Base-by-base conservation (phyloP, 352 stramenopile genomes). In the Halophytophthora polymorphica region DNA sequence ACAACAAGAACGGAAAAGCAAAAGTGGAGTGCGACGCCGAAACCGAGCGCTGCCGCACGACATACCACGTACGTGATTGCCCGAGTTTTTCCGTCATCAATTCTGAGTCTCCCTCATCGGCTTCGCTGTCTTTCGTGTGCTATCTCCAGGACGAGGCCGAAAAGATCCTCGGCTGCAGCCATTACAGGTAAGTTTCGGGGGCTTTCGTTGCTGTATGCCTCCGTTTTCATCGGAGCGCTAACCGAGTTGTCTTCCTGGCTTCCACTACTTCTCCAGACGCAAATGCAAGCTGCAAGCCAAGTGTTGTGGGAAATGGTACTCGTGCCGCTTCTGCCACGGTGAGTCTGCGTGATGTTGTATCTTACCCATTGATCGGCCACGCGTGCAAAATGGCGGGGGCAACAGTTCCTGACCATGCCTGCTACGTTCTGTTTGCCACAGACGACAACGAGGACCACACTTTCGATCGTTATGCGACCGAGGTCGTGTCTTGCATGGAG, bases 401-500 rank as follows among this genome's bases (percentile, higher is more conserved):
- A n/a, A n/a, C n/a, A n/a, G n/a, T n/a, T n/a, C n/a, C n/a, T n/a
- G n/a, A n/a, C n/a, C n/a, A n/a, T n/a, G n/a, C n/a, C n/a, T n/a
- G n/a, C n/a, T 35, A 6, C 13, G 25, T 13, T 17, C 23, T 50
- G 15, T 19, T 29, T 23, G 51, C 38, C 17, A 12, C 29, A 83
- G 77, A 90, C 41, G 79, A 89, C 43, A 78, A 75, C 33, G 73
- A 98, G 34, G 95, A 83, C 38, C 87, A 98, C 45, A 52, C 80
- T 21, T 94, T 97, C 53, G 94, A 99, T 68, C 77, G 96, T 18
- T 98, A 98, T 54, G 71, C 91, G 36, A 95, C 97, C 14, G 93
- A 90, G 21, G 86, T 93, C 63, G 95, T 98, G 55, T 89, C 94
- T 29, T 99, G 96, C 69, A 98, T 98, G 92, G 83, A 65, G 29